phyloP scores from a whole-genome alignment of 2,329 filamentous ascomycete species.

The Aspergillus ochraceus region DNA sequence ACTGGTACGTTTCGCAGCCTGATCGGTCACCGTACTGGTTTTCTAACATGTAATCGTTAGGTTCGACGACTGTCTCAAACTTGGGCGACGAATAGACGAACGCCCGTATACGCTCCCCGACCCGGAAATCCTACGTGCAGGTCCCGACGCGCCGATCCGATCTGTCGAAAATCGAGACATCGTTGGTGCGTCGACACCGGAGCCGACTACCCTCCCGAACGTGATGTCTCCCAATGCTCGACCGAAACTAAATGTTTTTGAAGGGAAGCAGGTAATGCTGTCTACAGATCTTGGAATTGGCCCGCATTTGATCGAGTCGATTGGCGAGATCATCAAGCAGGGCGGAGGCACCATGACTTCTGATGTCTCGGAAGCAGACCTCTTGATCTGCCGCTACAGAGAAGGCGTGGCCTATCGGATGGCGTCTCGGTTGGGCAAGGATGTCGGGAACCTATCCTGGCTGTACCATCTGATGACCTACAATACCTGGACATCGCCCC shows the following conservation, averaged over 20 bases:
- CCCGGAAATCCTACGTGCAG: constrained; percentile 72
- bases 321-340: constrained; percentile 68
- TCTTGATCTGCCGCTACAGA: constrained; percentile 84
- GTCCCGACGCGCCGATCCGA: constrained; percentile 56
- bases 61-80: constrained; percentile 95
- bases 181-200: constrained; percentile 63
- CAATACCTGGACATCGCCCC: constrained; percentile 84
- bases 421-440: constrained; percentile 74
- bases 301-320: constrained; percentile 62
- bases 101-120: constrained; percentile 81
- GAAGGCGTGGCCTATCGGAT: constrained; percentile 75
- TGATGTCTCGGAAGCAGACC: constrained; percentile 69
- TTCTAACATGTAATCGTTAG: constrained; percentile 42
- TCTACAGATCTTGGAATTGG: constrained; percentile 72
- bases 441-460: constrained; percentile 92
- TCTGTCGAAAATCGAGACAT: constrained; percentile 62
- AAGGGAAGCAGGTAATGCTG: constrained; percentile 74
- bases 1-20: constrained; percentile 63
- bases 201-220: constrained; percentile 43
- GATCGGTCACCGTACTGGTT: not conserved
- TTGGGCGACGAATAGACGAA: constrained; percentile 89
- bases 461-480: constrained; percentile 87
- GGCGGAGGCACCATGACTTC: constrained; percentile 71
- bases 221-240: constrained; percentile 30
- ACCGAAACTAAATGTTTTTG: constrained; percentile 70